phyloP scores from a whole-genome alignment of 2,329 filamentous ascomycete genomes.

The Xylaria sp. region DNA sequence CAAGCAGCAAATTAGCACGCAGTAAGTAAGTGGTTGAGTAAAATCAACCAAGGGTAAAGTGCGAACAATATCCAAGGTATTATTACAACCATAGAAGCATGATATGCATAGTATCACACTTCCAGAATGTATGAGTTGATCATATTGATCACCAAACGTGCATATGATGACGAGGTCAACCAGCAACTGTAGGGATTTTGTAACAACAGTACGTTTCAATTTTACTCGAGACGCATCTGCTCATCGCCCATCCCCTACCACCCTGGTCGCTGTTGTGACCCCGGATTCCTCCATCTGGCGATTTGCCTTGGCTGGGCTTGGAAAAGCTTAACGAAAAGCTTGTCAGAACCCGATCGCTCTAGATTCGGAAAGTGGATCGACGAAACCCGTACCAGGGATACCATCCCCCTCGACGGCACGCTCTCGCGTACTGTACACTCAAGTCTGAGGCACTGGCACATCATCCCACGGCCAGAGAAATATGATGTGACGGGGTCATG shows the following conservation, averaged over 20 bases:
- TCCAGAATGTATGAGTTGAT: background rate
- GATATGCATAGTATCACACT: background rate
- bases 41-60: background rate
- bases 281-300: constrained; percentile 9
- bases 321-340: constrained; percentile 19
- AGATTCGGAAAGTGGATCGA: constrained; percentile 11
- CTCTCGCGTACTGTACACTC: background rate
- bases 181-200: constrained; percentile 8
- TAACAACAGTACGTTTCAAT: constrained; percentile 24
- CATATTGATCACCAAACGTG: background rate
- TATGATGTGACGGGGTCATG: constrained; percentile 16
- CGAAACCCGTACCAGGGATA: background rate
- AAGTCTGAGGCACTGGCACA: constrained; percentile 15
- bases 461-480: constrained; percentile 6
- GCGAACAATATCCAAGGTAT: background rate
- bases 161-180: constrained; percentile 11
- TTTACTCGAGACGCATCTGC: constrained; percentile 14
- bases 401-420: background rate
- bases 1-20: no score
- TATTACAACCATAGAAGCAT: background rate
- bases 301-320: constrained; percentile 18
- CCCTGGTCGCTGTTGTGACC: constrained; percentile 2
- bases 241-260: constrained; percentile 6
- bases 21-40: no score
- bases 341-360: background rate